phyloP scores from a whole-genome alignment of 192 early-diverging fungal genomes.

The Podila epicladia region DNA sequence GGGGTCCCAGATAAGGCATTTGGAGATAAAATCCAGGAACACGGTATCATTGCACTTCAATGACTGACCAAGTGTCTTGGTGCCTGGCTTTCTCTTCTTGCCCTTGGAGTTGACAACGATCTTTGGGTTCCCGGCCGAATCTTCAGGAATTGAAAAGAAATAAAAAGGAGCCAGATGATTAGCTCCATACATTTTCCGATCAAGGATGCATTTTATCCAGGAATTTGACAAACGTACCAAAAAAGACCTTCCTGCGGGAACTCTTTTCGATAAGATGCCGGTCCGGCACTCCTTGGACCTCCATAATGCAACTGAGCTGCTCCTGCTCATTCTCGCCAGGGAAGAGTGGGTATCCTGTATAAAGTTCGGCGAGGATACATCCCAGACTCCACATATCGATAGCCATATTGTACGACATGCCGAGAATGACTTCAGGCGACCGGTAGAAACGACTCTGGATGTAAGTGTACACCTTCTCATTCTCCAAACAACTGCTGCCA shows the following conservation, averaged over 20 bases:
- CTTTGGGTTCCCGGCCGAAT: conserved; percentile 61
- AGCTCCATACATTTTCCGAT: conserved; percentile 12
- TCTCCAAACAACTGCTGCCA: conserved; percentile 92
- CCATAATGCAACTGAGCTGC: conserved; percentile 93
- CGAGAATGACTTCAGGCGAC: conserved; percentile 94
- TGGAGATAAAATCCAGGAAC: conserved; percentile 87
- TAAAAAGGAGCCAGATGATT: neutral
- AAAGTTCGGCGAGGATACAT: conserved; percentile 91
- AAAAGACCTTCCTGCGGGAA: conserved; percentile 82
- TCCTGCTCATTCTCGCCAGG: conserved; percentile 97
- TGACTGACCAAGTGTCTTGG: conserved; percentile 74
- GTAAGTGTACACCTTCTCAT: conserved; percentile 95
- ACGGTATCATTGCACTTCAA: conserved; percentile 74
- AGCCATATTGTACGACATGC: conserved; percentile 83
- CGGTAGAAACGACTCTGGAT: conserved; percentile 97
- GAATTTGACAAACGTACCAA: conserved; percentile 59
- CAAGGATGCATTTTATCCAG: neutral
- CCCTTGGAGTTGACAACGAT: conserved; percentile 84
- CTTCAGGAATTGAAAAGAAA: conserved; percentile 45
- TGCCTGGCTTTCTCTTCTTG: conserved; percentile 77
- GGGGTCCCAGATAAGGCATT: conserved; percentile 90
- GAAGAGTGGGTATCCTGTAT: conserved; percentile 88
- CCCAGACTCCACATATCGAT: conserved; percentile 98
- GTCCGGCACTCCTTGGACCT: conserved; percentile 85
- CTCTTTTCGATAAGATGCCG: conserved; percentile 78